A percentile compares a stretch with the other conserved stretches of the same genome.
Evolutionary conservation across 306 rosid species (phyloP).

Genomic region (Potentilla sterilis): DNA sequence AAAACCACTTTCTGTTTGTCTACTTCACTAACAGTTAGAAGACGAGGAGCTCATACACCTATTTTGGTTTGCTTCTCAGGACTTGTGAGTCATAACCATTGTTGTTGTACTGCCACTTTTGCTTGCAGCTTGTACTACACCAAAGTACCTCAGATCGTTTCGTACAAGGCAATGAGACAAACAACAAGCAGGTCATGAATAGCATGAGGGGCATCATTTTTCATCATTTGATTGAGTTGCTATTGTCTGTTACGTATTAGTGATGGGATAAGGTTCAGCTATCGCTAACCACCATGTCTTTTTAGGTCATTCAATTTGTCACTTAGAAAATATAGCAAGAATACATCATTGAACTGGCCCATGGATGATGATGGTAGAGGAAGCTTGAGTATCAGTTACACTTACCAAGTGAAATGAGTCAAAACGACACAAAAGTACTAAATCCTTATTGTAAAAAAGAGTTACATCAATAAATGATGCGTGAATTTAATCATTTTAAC

Average conservation of each 20-base stretch:
- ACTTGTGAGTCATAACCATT: background rate
- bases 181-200: background rate
- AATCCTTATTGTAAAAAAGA: background rate
- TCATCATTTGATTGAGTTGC: background rate
- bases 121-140: slow-evolving; percentile 3
- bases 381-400: background rate
- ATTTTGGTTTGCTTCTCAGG: background rate
- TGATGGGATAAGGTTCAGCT: background rate
- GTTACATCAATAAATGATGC: too few relatives aligned
- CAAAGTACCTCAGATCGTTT: background rate
- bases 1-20: background rate
- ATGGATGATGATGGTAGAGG: background rate
- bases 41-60: background rate
- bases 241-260: background rate
- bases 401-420: background rate
- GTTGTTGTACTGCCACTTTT: background rate
- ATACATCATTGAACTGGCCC: background rate
- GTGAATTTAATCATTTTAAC: background rate
- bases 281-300: background rate
- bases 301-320: background rate
- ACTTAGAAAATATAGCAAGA: background rate
- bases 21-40: too few relatives aligned
- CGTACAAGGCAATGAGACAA: slow-evolving; percentile 8
- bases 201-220: background rate
- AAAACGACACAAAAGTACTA: background rate